phyloP scores from a whole-genome alignment of 768 basidiomycete genomes.

The Kwoniella botswanensis region DNA sequence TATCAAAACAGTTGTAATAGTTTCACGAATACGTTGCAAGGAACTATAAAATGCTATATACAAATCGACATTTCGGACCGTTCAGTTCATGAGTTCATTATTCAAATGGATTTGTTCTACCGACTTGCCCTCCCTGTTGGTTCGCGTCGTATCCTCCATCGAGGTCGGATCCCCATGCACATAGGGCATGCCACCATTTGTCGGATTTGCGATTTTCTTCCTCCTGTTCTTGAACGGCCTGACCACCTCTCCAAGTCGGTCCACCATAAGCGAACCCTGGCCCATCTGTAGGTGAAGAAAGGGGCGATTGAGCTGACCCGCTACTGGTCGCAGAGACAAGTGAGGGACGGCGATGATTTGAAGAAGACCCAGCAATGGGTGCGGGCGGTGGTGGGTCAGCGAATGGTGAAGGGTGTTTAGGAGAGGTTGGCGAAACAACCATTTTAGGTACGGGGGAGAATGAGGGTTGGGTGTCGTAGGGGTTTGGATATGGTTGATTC shows the following conservation, averaged over 20 bases:
- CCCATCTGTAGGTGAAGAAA: conserved; percentile 24
- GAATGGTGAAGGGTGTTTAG: conserved; percentile 36
- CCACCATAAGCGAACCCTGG: conserved; percentile 36
- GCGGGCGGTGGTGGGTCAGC: conserved; percentile 31
- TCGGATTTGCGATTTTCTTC: conserved; percentile 30
- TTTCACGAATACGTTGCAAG: neutral
- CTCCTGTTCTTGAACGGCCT: conserved; percentile 28
- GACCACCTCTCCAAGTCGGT: conserved; percentile 48
- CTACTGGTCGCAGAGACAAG: conserved; percentile 9
- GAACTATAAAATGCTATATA: neutral
- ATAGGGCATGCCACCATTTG: conserved; percentile 58
- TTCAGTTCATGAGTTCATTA: conserved; percentile 15
- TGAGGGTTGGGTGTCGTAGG: conserved; percentile 35
- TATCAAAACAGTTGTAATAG: neutral
- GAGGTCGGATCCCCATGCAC: conserved; percentile 56
- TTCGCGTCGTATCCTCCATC: conserved; percentile 54
- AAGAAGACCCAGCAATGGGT: conserved; percentile 9
- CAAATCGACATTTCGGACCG: conserved; percentile 6
- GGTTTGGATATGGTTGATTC: conserved; percentile 25
- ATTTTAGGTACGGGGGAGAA: conserved; percentile 35
- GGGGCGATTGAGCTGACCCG: conserved; percentile 27
- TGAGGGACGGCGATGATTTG: conserved; percentile 21
- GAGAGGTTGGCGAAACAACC: conserved; percentile 38
- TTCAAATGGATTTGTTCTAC: conserved; percentile 57
- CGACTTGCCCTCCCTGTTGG: conserved; percentile 45